These are phyloP conservation scores for Neophaeococcomyces aloes DNA, from an alignment of 2,329 filamentous ascomycete genomes.

Conservation along the genomic window DNA sequence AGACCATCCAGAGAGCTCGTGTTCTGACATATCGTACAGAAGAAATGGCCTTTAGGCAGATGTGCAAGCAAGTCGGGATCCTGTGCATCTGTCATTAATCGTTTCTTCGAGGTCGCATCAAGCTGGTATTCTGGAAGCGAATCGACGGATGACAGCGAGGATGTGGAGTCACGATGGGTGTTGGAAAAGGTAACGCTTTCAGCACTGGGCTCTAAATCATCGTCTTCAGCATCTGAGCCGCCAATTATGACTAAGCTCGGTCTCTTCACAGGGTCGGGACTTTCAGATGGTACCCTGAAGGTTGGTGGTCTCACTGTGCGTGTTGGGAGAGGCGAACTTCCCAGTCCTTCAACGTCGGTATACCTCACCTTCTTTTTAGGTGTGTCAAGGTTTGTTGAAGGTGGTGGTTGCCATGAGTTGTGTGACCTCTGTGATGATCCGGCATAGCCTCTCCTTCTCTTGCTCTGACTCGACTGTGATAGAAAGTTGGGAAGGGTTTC, in stretches of 20 bases:
- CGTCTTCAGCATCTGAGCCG: no score
- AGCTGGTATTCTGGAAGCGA: constrained; percentile 12
- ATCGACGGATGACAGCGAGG: constrained; percentile 17
- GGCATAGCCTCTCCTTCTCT: not conserved
- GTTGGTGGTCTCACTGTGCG: no score
- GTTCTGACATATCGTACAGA: constrained; percentile 2
- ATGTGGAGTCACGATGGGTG: constrained; percentile 9
- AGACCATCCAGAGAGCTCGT: constrained; percentile 9
- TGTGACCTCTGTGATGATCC: not conserved
- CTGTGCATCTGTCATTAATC: constrained; percentile 8
- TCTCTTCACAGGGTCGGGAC: no score
- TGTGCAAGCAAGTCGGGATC: constrained; percentile 7
- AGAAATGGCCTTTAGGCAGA: not conserved
- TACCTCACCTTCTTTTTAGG: not conserved
- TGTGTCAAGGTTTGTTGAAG: not conserved
- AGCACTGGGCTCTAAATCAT: not conserved
- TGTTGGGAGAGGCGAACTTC: not conserved
- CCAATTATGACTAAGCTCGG: no score
- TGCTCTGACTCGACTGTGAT: constrained; percentile 4
- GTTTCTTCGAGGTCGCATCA: constrained; percentile 6
- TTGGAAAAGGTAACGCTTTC: not conserved
- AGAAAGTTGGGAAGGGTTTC: not conserved
- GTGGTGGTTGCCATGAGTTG: not conserved
- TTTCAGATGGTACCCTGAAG: no score
- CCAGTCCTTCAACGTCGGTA: not conserved